Base-by-base conservation (phyloP, 164 flowering plant genomes). In the Berberis vulgaris region DNA sequence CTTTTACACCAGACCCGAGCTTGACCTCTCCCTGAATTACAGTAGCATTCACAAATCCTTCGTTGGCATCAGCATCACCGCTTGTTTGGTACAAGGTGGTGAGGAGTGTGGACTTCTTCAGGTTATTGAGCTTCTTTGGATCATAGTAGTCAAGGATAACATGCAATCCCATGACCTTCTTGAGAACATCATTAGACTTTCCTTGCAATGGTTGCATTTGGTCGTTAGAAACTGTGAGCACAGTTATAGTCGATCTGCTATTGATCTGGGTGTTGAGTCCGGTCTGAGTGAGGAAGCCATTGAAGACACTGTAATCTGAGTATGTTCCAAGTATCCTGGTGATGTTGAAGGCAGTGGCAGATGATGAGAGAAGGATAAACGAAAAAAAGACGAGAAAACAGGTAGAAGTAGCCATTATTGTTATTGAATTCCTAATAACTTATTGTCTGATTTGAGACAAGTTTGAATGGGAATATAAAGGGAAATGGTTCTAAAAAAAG, bases 71-170 rank as follows among this genome's bases (percentile, higher is more conserved):
- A 10, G 89, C 87, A 0, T 4, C 1, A 45, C 95, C 95, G 46
- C 68, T 67, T 47, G 81, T 3, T 64, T 87, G 95, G 69, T 69
- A 86, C 52, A 92, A 63, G 3, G 92, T 87, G 64, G 95, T 81
- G 45, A 84, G 68, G 5, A 69, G 50, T 0, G 69, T 57, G 1
- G 80, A 60, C 41, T 73, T 74, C 43, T 70, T 73, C 1, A 78
- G 44, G 3, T 82, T 62, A 4, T 73, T 52, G 26, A 26, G 26
- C 46, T 87, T 74, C 69, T 83, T 86, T 7, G 43, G 6, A 49
- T 89, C 96, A 50, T 65, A 87, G 73, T 84, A 91, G 61, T 87
- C 92, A 1, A 86, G 84, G 3, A 87, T 44, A 0, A 87, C 90
- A 49, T 91, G 96, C 26, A 70, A 61, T 63, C 80, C 73, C 65